Evolutionary conservation across 2,329 filamentous ascomycete species (phyloP), one percentile per base, ranked within the genome.

Genomic region (Alternaria rosae): DNA sequence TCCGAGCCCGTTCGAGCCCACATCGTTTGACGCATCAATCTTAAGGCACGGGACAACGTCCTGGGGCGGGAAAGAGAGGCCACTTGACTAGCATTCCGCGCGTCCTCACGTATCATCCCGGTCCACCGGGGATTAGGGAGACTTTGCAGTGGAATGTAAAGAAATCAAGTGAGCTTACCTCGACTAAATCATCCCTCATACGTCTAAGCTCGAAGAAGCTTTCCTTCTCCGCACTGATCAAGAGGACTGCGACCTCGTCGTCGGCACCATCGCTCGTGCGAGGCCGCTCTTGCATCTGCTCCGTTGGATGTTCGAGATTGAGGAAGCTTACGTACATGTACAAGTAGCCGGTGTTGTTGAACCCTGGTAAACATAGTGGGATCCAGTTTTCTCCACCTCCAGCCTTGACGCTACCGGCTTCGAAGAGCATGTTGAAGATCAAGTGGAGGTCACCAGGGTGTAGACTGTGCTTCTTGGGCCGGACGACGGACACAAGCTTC

Each of bases 321-420:
- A 99, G 87, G 78, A 98, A 99, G 83, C 92, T 97, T 76, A 99
- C 95, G 75, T 98, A 99, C 93, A 99, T 98, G 82, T 99, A 97
- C 2, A 99, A 85, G 76, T 97, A 99, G 25, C 95, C 96, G 54
- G 90, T 92, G 78, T 93, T 98, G 82, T 99, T 99, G 82, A 99
- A 99, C 6, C 94, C 94, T 0, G 95, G 96, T 4, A 99, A 86
- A 73, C 95, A 99, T 7, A 99, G 85, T 0, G 95, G 95, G 50
- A 98, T 94, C 95, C 95, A 99, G 72, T 94, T 97, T 79, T 99
- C 95, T 28, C 94, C 95, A n/a, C 88, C 93, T 6, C 92, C 94
- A 20, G 93, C 91, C 76, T 95, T 94, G 76, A 99, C 91, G 44
- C 92, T 91, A 51, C 93, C 92, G 3, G 94, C 95, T 81, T 97